A percentile compares a stretch with the other conserved stretches of the same genome.
Evolutionary conservation across 352 stramenopile genomes (phyloP).

Genomic region (Pythium pyrilobum): DNA sequence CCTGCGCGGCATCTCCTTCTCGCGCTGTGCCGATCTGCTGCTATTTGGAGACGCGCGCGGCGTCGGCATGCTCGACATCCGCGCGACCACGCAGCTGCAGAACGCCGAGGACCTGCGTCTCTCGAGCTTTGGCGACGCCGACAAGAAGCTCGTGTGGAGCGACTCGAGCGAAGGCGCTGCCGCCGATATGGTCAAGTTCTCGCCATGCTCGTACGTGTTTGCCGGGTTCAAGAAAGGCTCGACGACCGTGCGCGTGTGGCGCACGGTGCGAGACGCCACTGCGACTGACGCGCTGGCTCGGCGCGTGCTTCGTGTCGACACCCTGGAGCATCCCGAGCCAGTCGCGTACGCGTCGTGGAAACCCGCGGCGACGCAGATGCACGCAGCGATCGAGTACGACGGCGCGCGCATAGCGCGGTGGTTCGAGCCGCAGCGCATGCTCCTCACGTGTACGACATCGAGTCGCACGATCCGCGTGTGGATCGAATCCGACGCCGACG

Average conservation of each 20-base stretch:
- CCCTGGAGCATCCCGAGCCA: conserved; percentile 46
- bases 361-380: conserved; percentile 53
- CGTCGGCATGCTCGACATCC: conserved; percentile 52
- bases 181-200: conserved; percentile 69
- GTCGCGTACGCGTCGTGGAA: conserved; percentile 83
- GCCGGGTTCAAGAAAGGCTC: conserved; percentile 34
- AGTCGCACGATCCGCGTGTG: conserved; percentile 54
- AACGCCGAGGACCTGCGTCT: conserved; percentile 10
- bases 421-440: conserved; percentile 64
- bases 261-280: conserved; percentile 28
- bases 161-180: neutral
- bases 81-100: conserved; percentile 5
- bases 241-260: conserved; percentile 47
- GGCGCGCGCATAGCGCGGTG: conserved; percentile 54
- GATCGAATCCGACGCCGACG: conserved; percentile 30
- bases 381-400: conserved; percentile 46
- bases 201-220: conserved; percentile 63
- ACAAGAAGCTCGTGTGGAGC: conserved; percentile 28
- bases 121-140: conserved; percentile 4
- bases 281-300: neutral
- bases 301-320: conserved; percentile 28
- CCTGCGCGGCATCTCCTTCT: conserved; percentile 61
- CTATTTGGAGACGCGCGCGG: conserved; percentile 41
- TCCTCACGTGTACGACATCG: conserved; percentile 63
- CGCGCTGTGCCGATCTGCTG: conserved; percentile 50